phyloP scores from a whole-genome alignment of 1,284 basidiomycete genomes.

The Puccinia triticina region DNA sequence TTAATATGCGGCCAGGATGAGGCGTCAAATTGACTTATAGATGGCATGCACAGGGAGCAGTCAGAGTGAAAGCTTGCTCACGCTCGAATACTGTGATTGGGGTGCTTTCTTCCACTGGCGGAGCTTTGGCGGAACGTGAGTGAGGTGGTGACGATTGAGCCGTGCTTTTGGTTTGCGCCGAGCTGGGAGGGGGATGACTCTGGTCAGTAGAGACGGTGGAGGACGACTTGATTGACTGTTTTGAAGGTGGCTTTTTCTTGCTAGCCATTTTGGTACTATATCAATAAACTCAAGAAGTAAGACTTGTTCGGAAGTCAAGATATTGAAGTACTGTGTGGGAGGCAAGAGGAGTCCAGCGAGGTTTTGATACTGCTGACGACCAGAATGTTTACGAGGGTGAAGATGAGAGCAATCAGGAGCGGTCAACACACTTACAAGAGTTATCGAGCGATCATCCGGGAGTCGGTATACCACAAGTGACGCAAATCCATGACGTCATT shows the following conservation, averaged over 20 bases:
- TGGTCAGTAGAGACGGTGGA: constrained; percentile 12
- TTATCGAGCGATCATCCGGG: too few relatives aligned
- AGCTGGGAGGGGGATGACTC: constrained; percentile 13
- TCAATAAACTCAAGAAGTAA: neutral
- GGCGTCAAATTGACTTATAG: neutral
- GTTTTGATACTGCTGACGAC: too few relatives aligned
- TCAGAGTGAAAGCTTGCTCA: neutral
- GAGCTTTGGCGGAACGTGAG: neutral
- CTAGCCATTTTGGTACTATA: neutral
- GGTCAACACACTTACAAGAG: too few relatives aligned
- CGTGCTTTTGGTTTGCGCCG: neutral
- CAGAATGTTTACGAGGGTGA: too few relatives aligned
- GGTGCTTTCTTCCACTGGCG: neutral
- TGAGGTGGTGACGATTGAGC: neutral
- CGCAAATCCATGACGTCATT: too few relatives aligned
- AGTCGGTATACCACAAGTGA: too few relatives aligned
- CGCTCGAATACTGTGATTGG: constrained; percentile 32
- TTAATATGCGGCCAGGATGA: neutral
- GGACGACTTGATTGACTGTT: constrained; percentile 17
- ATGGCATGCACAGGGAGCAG: neutral
- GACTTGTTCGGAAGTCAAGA: neutral
- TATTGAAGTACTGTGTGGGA: too few relatives aligned
- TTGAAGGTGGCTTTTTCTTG: neutral
- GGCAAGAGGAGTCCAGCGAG: too few relatives aligned
- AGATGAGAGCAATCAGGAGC: too few relatives aligned